Percentiles rank a stretch among this genome's conserved stretches.
Conservation (phyloP, 805 yeast genomes). For the Yarrowia sp. region DNA sequence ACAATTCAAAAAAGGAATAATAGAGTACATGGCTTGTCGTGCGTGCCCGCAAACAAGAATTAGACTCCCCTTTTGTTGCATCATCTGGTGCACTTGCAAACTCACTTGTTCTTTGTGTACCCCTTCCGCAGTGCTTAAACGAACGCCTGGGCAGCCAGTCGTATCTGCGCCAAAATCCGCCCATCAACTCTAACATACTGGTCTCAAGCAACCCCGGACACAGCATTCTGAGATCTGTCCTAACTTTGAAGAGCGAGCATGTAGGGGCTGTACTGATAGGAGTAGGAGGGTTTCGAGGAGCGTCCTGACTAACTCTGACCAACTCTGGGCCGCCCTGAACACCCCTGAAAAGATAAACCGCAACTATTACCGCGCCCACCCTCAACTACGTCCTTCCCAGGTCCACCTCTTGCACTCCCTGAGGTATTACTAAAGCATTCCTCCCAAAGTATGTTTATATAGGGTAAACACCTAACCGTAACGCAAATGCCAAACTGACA, state of each 20-base stretch:
- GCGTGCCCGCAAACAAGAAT: constrained; percentile 20
- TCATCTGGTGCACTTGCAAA: background rate
- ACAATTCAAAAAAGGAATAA: background rate
- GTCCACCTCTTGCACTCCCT: background rate
- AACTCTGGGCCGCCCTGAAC: too few relatives aligned
- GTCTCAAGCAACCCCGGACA: background rate
- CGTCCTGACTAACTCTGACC: too few relatives aligned
- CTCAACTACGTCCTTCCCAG: too few relatives aligned
- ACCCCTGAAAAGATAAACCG: too few relatives aligned
- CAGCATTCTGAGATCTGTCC: background rate
- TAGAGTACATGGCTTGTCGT: constrained; percentile 10
- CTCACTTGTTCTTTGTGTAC: background rate
- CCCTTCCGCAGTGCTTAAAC: constrained; percentile 25
- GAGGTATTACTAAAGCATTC: background rate
- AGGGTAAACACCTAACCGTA: constrained; percentile 6
- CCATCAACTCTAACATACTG: background rate
- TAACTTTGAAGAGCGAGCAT: too few relatives aligned
- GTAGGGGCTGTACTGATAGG: too few relatives aligned
- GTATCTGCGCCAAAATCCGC: constrained; percentile 16
- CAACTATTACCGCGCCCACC: too few relatives aligned
- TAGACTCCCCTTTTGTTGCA: constrained; percentile 2
- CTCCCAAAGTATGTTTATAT: background rate
- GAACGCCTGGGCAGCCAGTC: constrained; percentile 25
- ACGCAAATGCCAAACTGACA: background rate
- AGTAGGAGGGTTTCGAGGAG: too few relatives aligned